Percentiles rank a stretch among this genome's conserved stretches.
phyloP scores from a whole-genome alignment of 306 rosid genomes.

The Corylus avellana region DNA sequence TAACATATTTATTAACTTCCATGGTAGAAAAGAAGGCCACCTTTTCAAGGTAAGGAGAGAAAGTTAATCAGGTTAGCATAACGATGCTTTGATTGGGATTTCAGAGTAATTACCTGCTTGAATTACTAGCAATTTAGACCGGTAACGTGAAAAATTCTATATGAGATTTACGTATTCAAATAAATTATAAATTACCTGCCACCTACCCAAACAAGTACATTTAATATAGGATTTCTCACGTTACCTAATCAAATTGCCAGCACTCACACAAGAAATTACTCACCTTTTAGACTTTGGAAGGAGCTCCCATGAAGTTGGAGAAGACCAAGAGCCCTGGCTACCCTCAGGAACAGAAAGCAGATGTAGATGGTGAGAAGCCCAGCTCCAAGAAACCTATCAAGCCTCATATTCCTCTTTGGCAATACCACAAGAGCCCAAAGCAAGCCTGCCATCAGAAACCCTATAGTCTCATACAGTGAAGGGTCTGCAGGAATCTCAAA shows the following conservation, averaged over 20 bases:
- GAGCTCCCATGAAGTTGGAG: constrained; percentile 9
- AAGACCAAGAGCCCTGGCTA: constrained; percentile 43
- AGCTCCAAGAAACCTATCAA: constrained; percentile 59
- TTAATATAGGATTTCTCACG: no score
- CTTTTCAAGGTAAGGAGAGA: not conserved
- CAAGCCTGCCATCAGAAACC: constrained; percentile 57
- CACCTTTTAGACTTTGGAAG: not conserved
- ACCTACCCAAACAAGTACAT: not conserved
- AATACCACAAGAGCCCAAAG: constrained; percentile 77
- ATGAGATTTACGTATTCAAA: no score
- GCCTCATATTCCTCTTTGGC: constrained; percentile 59
- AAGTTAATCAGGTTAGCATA: not conserved
- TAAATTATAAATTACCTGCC: no score
- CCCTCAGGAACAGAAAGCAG: constrained; percentile 59
- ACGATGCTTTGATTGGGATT: not conserved
- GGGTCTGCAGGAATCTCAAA: constrained; percentile 48
- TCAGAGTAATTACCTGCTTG: not conserved
- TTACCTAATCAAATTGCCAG: no score
- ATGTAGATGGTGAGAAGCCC: constrained; percentile 62
- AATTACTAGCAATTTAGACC: not conserved
- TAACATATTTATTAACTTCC: not conserved
- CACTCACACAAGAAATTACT: no score
- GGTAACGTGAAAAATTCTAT: no score
- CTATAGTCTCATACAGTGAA: constrained; percentile 47
- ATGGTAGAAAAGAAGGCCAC: not conserved